Evolutionary conservation across 345 rosid genomes (phyloP).

Genomic region (Brassica cretica): DNA sequence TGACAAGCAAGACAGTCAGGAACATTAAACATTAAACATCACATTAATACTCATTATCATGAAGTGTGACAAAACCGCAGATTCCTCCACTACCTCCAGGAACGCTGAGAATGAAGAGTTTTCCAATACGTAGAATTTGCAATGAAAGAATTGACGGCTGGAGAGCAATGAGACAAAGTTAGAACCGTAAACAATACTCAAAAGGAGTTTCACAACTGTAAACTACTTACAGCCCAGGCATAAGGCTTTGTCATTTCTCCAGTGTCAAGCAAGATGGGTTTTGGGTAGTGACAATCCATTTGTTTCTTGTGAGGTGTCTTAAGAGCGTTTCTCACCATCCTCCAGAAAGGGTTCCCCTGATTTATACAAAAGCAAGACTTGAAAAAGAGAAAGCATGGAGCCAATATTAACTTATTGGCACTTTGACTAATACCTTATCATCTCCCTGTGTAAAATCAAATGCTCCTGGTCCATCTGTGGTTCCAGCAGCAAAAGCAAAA

Average conservation of each 20-base stretch:
- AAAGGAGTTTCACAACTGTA: not conserved
- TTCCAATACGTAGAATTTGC: conserved; percentile 85
- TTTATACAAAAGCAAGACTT: conserved; percentile 15
- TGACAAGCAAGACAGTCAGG: conserved; percentile 37
- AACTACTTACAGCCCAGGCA: conserved; percentile 87
- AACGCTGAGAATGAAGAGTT: conserved; percentile 85
- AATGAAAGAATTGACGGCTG: conserved; percentile 99
- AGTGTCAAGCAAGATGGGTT: conserved; percentile 93
- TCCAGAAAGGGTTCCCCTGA: conserved; percentile 99
- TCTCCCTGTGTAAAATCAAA: conserved; percentile 98
- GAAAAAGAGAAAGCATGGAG: conserved; percentile 2
- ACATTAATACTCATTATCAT: not conserved
- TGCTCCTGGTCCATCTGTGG: conserved; percentile 99
- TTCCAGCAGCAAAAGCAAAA: conserved; percentile 95
- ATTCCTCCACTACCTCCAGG: conserved; percentile 74
- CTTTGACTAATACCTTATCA: conserved; percentile 52
- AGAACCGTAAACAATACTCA: conserved; percentile 3
- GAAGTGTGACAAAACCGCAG: conserved; percentile 15
- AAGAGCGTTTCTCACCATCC: conserved; percentile 66
- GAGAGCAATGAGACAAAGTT: conserved; percentile 20
- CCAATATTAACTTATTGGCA: conserved; percentile 17
- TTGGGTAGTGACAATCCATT: conserved; percentile 81
- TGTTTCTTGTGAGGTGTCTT: conserved; percentile 74
- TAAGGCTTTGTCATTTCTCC: conserved; percentile 96
- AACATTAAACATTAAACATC: not conserved